Base-by-base conservation (phyloP, 2,329 filamentous ascomycete species). In the Aspergillus neoniger region DNA sequence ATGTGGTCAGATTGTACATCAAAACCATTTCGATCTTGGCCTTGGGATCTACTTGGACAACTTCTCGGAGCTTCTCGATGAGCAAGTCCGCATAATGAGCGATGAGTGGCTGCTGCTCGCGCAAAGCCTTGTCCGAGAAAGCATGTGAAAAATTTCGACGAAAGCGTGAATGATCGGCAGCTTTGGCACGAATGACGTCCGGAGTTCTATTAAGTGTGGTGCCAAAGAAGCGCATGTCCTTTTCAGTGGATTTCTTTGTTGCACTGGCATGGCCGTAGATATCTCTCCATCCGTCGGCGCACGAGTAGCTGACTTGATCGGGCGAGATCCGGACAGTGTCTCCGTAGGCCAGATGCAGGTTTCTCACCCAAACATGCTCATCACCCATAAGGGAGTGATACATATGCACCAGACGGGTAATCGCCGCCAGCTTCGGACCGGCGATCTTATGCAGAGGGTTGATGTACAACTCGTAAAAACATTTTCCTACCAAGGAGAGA, bases 321-420 rank as follows among this genome's bases (percentile, higher is more conserved):
- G 80, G 80, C 0, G 71, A 69, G 14, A 78, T 72, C 1, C 79
- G 73, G 17, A 81, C 75, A 2, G 79, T 67, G 3, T 71, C 63
- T 3, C 72, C 72, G 41, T 72, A 72, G 14, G 58, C 52, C 8
- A 63, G 63, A 38, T 73, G 71, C 2, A 73, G 63, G 2, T 54
- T 32, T 19, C 63, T 65, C 19, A 72, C n/a, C 61, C 61, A 65
- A 32, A 39, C 14, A 14, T 59, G 10, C 7, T 55, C 32, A 21
- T 63, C 48, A 0, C 63, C 63, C 44, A 48, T 53, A 5, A 56
- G 21, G 19, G 28, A 41, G 38, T 63, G 58, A 15, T 59, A 63
- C 12, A 55, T 19, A 6, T 54, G 25, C 10, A 53, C 60, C 5
- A 59, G 39, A 1, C 55, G 55, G 17, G 55, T 58, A 3, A 60